Base-by-base conservation (phyloP, 2,329 filamentous ascomycete species). In the Aschersonia sp. region DNA sequence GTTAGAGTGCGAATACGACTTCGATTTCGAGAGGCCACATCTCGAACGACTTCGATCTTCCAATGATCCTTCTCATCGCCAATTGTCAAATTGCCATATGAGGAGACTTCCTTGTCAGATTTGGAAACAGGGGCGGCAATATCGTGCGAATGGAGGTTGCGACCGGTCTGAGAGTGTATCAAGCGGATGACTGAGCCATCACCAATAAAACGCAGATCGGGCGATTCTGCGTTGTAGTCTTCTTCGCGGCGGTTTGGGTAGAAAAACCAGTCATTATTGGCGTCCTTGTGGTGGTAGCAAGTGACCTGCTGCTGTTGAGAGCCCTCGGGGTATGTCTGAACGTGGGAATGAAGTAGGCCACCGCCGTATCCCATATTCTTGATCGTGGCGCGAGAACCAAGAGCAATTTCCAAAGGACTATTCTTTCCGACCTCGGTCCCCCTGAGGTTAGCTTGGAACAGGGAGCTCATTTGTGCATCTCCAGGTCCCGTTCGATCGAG, bases 361-460 rank as follows among this genome's bases (percentile, higher is more conserved):
- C 92, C 92, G 51, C 92, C 92, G 59, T 98, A 98, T 32, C 92
- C 92, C 92, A 97, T 98, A 65, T 98, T 98, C 76, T 98, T 98
- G 55, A 98, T 72, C 0, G 92, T 98, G 6, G 84, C 85, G 50
- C 85, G 81, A 38, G 92, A 98, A 30, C 94, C 92, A 53, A 85
- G 74, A 4, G 89, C 91, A 54, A 98, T 74, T 62, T 98, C 92
- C 12, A 98, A 76, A 29, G 94, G 92, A 60, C 89, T 96, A 64
- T 95, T 85, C 65, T 87, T 89, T 60, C 91, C 91, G 52, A 98
- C 91, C 54, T 94, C 85, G 9, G 91, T 97, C 30, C 92, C 92
- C 58, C 80, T 83, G 40, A 98, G 76, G 62, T 98, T 98, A 45
- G 94, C 92, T 65, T 98, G 92, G 77, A 98, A 98, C 46, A 98